These are phyloP conservation scores for Trichoderma afroharzianum DNA, from an alignment of 2,329 filamentous ascomycete species.

Conservation along the genomic window DNA sequence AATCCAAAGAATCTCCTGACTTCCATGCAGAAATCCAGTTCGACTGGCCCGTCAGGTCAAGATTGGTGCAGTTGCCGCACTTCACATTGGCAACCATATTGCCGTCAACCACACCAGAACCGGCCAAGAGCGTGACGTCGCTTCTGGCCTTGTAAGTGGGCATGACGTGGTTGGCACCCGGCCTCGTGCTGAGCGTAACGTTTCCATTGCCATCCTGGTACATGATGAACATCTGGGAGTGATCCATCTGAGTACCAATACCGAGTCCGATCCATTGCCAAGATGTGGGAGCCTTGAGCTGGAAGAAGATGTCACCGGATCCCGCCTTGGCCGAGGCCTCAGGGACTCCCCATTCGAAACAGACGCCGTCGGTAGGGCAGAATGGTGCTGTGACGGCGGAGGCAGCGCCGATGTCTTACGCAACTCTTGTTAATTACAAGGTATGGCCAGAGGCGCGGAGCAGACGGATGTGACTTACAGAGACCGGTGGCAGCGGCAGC, in stretches of 20 bases:
- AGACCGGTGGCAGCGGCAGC: conserved; percentile 18
- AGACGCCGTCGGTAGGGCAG: conserved; percentile 46
- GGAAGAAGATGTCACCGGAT: conserved; percentile 57
- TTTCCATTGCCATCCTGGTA: conserved; percentile 57
- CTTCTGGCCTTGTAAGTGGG: conserved; percentile 45
- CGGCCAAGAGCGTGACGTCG: conserved; percentile 51
- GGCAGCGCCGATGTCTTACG: conserved; percentile 23
- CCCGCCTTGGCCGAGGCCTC: conserved; percentile 43
- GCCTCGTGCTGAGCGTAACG: conserved; percentile 58
- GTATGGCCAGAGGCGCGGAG: no score
- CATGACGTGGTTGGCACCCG: conserved; percentile 43
- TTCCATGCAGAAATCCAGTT: conserved; percentile 56
- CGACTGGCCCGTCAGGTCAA: conserved; percentile 41
- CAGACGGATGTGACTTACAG: conserved; percentile 16
- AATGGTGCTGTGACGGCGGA: conserved; percentile 30
- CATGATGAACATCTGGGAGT: conserved; percentile 59
- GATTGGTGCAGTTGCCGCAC: conserved; percentile 50
- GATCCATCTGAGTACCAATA: conserved; percentile 52
- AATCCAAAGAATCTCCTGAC: conserved; percentile 43
- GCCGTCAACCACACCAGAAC: conserved; percentile 52
- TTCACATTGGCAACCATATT: conserved; percentile 59
- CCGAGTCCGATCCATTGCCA: conserved; percentile 58
- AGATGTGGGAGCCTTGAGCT: conserved; percentile 51
- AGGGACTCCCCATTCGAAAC: conserved; percentile 56
- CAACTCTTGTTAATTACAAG: not conserved